These are phyloP conservation scores for Papiliotrema flavescens DNA, from an alignment of 1,284 basidiomycete genomes.

Conservation along the genomic window DNA sequence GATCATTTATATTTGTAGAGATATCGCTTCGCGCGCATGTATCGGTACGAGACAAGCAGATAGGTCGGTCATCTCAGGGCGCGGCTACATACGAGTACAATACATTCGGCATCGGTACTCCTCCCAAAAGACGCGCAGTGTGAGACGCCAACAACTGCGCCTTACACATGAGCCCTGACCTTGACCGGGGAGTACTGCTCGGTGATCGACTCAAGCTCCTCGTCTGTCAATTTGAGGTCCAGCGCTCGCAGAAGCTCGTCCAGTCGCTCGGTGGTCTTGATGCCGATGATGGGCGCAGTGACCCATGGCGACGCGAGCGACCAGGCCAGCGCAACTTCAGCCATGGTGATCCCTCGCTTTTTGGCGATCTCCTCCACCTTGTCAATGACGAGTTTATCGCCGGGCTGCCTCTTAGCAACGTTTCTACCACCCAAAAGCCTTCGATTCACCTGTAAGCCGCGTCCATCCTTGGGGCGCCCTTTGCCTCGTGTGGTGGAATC, in stretches of 20 bases:
- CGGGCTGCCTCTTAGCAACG: slow-evolving; percentile 59
- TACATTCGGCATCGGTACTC: too few species aligned
- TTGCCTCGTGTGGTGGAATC: slow-evolving; percentile 15
- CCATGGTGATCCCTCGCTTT: slow-evolving; percentile 56
- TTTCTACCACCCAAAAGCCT: not conserved
- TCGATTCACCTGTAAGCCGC: slow-evolving; percentile 5
- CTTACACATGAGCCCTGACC: not conserved
- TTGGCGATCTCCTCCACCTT: slow-evolving; percentile 56
- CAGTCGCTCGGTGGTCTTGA: slow-evolving; percentile 24
- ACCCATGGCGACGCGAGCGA: slow-evolving; percentile 23
- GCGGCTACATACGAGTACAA: too few species aligned
- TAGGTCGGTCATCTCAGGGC: too few species aligned
- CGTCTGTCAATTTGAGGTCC: slow-evolving; percentile 21
- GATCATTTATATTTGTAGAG: too few species aligned
- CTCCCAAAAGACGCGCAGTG: too few species aligned
- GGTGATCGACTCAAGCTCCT: slow-evolving; percentile 24
- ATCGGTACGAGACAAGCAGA: too few species aligned
- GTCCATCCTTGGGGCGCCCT: slow-evolving; percentile 8
- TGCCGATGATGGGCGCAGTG: slow-evolving; percentile 38
- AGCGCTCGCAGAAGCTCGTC: slow-evolving; percentile 32
- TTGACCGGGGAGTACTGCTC: slow-evolving; percentile 8
- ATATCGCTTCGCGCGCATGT: too few species aligned
- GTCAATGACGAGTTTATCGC: slow-evolving; percentile 66
- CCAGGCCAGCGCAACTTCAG: slow-evolving; percentile 51
- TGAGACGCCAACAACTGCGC: too few species aligned